Evolutionary conservation across 495 filamentous ascomycete species (phyloP).

Genomic region (Daldinia childiae): DNA sequence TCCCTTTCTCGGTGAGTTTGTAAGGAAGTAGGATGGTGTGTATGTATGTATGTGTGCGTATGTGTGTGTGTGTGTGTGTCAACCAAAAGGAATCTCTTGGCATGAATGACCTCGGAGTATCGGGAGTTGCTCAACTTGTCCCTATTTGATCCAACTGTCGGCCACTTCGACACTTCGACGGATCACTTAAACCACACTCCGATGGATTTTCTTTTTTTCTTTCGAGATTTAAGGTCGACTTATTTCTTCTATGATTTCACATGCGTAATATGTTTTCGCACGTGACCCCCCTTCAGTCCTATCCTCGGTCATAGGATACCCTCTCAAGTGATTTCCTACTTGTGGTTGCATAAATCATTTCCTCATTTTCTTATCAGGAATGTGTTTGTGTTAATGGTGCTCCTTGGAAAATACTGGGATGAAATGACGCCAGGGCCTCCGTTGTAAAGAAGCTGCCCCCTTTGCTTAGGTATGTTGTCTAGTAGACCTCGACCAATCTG

Average conservation of each 20-base stretch:
- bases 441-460: background rate
- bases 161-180: conserved; percentile 18
- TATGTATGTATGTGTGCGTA: background rate
- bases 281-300: conserved; percentile 15
- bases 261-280: conserved; percentile 16
- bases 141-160: conserved; percentile 26
- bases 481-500: background rate
- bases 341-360: conserved; percentile 5
- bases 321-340: conserved; percentile 2
- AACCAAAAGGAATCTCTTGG: conserved; percentile 33
- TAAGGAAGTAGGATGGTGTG: conserved; percentile 25
- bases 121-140: conserved; percentile 33
- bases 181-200: background rate
- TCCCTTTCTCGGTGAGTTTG: conserved; percentile 41
- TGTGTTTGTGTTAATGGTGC: background rate
- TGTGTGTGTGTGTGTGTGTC: background rate
- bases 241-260: conserved; percentile 11
- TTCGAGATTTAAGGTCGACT: conserved; percentile 12
- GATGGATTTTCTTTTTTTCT: background rate
- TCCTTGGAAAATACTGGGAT: background rate
- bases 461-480: background rate
- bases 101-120: conserved; percentile 33
- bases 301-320: background rate
- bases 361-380: conserved; percentile 1
- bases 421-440: background rate